These are phyloP conservation scores for Boletellus ananiceps DNA, from an alignment of 768 basidiomycete genomes.

Conservation along the genomic window DNA sequence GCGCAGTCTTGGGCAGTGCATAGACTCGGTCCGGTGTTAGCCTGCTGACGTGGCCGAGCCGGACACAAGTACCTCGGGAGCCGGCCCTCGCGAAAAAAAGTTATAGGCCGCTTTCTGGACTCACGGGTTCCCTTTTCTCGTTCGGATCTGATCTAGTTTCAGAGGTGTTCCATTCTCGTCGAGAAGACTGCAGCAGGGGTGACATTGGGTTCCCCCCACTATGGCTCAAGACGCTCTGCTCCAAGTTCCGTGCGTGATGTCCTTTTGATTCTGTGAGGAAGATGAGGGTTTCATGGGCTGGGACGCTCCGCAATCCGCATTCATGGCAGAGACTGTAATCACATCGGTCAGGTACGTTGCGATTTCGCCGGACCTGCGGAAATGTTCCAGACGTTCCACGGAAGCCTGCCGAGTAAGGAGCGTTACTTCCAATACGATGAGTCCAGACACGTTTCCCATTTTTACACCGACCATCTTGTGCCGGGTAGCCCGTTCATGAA, in stretches of 20 bases:
- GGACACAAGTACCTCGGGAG: too few species aligned
- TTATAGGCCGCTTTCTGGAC: too few species aligned
- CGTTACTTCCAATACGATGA: background rate
- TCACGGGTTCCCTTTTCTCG: too few species aligned
- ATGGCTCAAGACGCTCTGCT: background rate
- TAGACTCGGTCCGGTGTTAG: too few species aligned
- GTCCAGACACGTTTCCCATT: slow-evolving; percentile 4
- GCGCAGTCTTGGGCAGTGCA: too few species aligned
- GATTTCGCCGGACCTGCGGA: background rate
- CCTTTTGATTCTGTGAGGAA: background rate
- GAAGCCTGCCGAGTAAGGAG: background rate
- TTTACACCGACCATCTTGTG: slow-evolving; percentile 1
- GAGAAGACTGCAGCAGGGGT: too few species aligned
- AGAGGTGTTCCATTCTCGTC: too few species aligned
- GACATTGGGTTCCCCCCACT: too few species aligned
- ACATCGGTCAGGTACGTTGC: background rate
- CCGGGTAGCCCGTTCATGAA: background rate
- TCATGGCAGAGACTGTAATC: background rate
- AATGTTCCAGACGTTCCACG: background rate
- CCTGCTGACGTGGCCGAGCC: too few species aligned
- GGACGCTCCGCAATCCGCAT: background rate
- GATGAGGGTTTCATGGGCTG: background rate
- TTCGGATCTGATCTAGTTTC: too few species aligned
- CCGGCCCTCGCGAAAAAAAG: too few species aligned
- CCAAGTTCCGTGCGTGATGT: too few species aligned